Base-by-base conservation (phyloP, 257 asterid species). In the Ophiorrhiza pumila region DNA sequence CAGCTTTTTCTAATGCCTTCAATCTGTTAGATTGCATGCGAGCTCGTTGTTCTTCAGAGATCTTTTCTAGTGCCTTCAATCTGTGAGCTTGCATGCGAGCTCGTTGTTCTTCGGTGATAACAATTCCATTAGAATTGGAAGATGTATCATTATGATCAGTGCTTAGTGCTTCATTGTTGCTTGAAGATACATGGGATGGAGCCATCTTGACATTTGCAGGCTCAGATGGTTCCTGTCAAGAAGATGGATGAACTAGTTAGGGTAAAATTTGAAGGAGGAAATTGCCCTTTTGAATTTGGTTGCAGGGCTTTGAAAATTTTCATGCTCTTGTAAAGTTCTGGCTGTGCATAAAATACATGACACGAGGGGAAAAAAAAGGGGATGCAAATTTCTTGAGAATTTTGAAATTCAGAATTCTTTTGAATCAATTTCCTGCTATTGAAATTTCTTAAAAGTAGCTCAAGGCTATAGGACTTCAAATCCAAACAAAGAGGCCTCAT, bases 1-100 rank as follows among this genome's bases (percentile, higher is more conserved):
- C 91, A 72, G 97, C 91, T 81, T 83, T 91, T 84, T 87, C 91
- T 46, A 93, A 75, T 45, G 97, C 97, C 84, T 81, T 89, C 79
- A 86, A 68, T 71, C 84, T 87, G 83, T 80, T 91, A 56, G 93
- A 95, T 77, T 83, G 92, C 91, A 91, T 86, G 34, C 93, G 96
- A 78, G 80, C 90, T 71, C 60, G 88, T 78, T 86, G 93, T 70
- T 89, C 97, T 73, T 89, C 97, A 0, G 97, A 80, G 55, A 89
- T 60, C n/a, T 83, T 91, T 84, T 87, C 91, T 46, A 93, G 75
- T 45, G 97, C 97, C 84, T 81, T 89, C 79, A 86, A 68, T 71
- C 84, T 87, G 83, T 80, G 89, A 56, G 93, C 96, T 77, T 83
- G 92, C 91, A 91, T 86, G 34, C 93, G 96, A 78, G 80, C 90